These are phyloP conservation scores for Metschnikowia cubensis DNA, from an alignment of 805 yeast genomes.

Conservation along the genomic window DNA sequence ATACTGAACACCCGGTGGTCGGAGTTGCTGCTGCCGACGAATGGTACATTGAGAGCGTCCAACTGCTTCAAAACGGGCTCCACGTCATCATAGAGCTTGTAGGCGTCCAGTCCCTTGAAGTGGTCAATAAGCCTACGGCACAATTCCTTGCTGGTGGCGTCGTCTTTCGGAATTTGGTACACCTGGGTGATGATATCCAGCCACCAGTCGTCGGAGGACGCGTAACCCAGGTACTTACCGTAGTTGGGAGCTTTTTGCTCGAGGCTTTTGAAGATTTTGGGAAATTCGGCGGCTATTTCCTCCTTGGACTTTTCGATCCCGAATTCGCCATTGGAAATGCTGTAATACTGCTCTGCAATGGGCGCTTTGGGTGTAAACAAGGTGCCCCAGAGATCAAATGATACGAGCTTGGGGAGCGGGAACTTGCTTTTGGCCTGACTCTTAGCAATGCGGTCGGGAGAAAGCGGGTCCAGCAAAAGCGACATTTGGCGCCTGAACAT, in stretches of 20 bases:
- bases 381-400: slow-evolving; percentile 70
- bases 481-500: neutral
- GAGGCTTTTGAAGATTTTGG: slow-evolving; percentile 33
- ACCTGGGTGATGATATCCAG: slow-evolving; percentile 40
- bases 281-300: slow-evolving; percentile 24
- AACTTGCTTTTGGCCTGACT: slow-evolving; percentile 13
- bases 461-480: slow-evolving; percentile 13
- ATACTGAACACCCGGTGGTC: slow-evolving; percentile 51
- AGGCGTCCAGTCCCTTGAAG: slow-evolving; percentile 52
- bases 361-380: slow-evolving; percentile 55
- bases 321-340: slow-evolving; percentile 40
- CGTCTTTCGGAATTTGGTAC: slow-evolving; percentile 31
- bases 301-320: slow-evolving; percentile 35
- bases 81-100: slow-evolving; percentile 52
- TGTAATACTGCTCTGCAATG: slow-evolving; percentile 50
- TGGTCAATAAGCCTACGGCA: slow-evolving; percentile 42
- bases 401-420: slow-evolving; percentile 46
- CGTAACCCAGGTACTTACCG: slow-evolving; percentile 43
- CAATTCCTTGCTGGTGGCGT: slow-evolving; percentile 30
- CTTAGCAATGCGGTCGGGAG: slow-evolving; percentile 14
- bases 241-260: slow-evolving; percentile 51
- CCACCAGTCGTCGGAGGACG: slow-evolving; percentile 54
- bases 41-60: slow-evolving; percentile 25
- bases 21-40: slow-evolving; percentile 57
- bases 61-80: slow-evolving; percentile 38